These are phyloP conservation scores for Parastagonospora nodorum DNA, from an alignment of 2,329 filamentous ascomycete genomes.

Conservation along the genomic window DNA sequence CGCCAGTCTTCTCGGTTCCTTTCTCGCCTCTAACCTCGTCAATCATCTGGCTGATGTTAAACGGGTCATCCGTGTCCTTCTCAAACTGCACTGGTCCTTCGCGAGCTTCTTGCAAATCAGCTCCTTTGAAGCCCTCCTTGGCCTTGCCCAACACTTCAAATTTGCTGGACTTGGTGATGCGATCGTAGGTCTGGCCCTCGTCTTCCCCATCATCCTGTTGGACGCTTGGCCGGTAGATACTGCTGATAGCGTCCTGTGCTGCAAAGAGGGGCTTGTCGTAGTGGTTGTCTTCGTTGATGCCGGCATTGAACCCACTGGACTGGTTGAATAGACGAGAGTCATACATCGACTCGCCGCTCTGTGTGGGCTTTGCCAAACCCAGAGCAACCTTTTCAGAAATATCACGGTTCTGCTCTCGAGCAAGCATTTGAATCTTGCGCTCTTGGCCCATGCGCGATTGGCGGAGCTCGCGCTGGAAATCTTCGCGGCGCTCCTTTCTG, in stretches of 20 bases:
- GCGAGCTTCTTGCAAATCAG: slow-evolving; percentile 79
- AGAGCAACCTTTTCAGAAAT: slow-evolving; percentile 97
- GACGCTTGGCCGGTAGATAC: slow-evolving; percentile 84
- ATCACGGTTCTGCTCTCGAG: slow-evolving; percentile 92
- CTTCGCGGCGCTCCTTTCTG: slow-evolving; percentile 76
- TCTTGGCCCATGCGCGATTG: slow-evolving; percentile 97
- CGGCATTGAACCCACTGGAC: slow-evolving; percentile 84
- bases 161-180: slow-evolving; percentile 81
- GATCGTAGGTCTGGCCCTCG: slow-evolving; percentile 81
- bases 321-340: slow-evolving; percentile 96
- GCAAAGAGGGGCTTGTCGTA: slow-evolving; percentile 98
- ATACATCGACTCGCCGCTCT: slow-evolving; percentile 93
- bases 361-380: slow-evolving; percentile 91
- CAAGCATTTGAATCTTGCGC: slow-evolving; percentile 87
- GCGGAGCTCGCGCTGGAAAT: slow-evolving; percentile 86
- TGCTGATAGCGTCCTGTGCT: slow-evolving; percentile 91
- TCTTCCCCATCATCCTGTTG: slow-evolving; percentile 75
- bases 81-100: slow-evolving; percentile 97
- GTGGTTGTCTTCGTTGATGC: slow-evolving; percentile 95
- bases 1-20: slow-evolving; percentile 60
- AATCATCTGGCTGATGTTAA: slow-evolving; percentile 93
- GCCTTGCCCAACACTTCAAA: slow-evolving; percentile 89
- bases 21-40: slow-evolving; percentile 71
- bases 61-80: slow-evolving; percentile 84
- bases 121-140: slow-evolving; percentile 85